These are phyloP conservation scores for Diaporthe longicolla DNA, from an alignment of 2,329 filamentous ascomycete species.

Conservation along the genomic window DNA sequence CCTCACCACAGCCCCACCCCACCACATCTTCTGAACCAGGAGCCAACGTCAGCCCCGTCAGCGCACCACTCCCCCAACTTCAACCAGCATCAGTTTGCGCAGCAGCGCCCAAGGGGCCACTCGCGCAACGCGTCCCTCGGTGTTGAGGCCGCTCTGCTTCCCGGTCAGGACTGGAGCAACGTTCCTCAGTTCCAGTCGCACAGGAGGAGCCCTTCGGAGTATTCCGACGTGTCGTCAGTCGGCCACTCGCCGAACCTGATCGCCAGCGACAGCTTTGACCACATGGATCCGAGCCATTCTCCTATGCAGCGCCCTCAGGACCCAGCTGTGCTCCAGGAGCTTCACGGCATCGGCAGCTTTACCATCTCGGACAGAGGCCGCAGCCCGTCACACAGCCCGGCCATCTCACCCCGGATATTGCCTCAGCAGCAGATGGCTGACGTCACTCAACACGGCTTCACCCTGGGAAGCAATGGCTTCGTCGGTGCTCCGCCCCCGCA, in stretches of 20 bases:
- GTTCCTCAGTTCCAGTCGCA: slow-evolving; percentile 80
- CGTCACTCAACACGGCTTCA: slow-evolving; percentile 64
- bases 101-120: slow-evolving; percentile 60
- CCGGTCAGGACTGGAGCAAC: slow-evolving; percentile 67
- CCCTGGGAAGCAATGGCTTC: slow-evolving; percentile 60
- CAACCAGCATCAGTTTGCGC: slow-evolving; percentile 68
- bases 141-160: slow-evolving; percentile 69
- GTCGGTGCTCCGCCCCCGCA: slow-evolving; percentile 54
- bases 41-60: slow-evolving; percentile 64
- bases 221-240: slow-evolving; percentile 89
- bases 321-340: slow-evolving; percentile 80
- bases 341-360: slow-evolving; percentile 83
- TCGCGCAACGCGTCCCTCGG: slow-evolving; percentile 71
- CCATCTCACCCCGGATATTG: slow-evolving; percentile 73
- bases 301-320: slow-evolving; percentile 85
- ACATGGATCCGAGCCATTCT: slow-evolving; percentile 79
- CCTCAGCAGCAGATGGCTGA: slow-evolving; percentile 71
- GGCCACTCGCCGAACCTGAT: slow-evolving; percentile 83
- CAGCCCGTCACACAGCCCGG: slow-evolving; percentile 83
- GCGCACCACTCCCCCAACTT: slow-evolving; percentile 71
- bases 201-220: slow-evolving; percentile 88
- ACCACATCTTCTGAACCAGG: slow-evolving; percentile 67
- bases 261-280: slow-evolving; percentile 84
- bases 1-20: slow-evolving; percentile 70
- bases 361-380: slow-evolving; percentile 83